These are phyloP conservation scores for Medicago truncatula DNA, from an alignment of 306 rosid species.

Conservation along the genomic window MtrunA17r5.0-ANR NC_053042.1:4616001-4616500, in stretches of 20 bases:
- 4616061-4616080: neutral
- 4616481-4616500: too few species aligned
- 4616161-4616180: slow-evolving; percentile 3
- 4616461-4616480: too few species aligned
- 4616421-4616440: too few species aligned
- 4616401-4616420: too few species aligned
- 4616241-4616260: slow-evolving; percentile 69
- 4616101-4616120: neutral
- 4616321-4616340: too few species aligned
- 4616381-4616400: too few species aligned
- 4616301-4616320: neutral
- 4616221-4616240: slow-evolving; percentile 63
- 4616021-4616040: slow-evolving; percentile 55
- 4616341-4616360: too few species aligned
- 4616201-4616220: slow-evolving; percentile 66
- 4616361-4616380: too few species aligned
- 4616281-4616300: slow-evolving; percentile 4
- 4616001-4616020: slow-evolving; percentile 58
- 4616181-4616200: slow-evolving; percentile 68
- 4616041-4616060: slow-evolving; percentile 59
- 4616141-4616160: neutral
- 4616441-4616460: too few species aligned
- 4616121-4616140: slow-evolving; percentile 6
- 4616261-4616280: slow-evolving; percentile 69
- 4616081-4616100: neutral